A percentile compares a stretch with the other conserved stretches of the same genome.
Conservation (phyloP, 1,284 basidiomycete genomes). For the Chalciporus sp. region DNA sequence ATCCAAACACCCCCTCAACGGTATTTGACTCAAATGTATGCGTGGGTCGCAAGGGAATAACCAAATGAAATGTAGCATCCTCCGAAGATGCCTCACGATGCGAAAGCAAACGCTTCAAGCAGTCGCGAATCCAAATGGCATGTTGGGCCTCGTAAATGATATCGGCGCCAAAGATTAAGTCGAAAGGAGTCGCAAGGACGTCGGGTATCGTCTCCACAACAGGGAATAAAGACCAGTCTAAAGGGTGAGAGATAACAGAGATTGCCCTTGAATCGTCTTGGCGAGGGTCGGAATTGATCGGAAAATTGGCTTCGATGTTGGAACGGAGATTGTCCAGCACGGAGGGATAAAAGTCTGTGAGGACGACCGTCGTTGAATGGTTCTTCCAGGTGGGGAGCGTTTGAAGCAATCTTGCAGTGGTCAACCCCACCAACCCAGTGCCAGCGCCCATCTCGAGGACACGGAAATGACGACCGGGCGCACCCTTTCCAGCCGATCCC, state of each 20-base stretch:
- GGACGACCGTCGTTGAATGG: slow-evolving; percentile 51
- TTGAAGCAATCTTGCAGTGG: slow-evolving; percentile 55
- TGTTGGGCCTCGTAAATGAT: slow-evolving; percentile 75
- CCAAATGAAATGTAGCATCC: slow-evolving; percentile 60
- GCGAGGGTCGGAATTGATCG: slow-evolving; percentile 12
- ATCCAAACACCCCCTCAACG: slow-evolving; percentile 57
- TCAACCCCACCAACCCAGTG: slow-evolving; percentile 83
- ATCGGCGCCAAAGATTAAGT: slow-evolving; percentile 74
- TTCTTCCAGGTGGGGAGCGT: slow-evolving; percentile 4
- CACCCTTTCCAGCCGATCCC: background rate
- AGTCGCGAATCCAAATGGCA: slow-evolving; percentile 64
- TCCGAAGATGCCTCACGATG: slow-evolving; percentile 33
- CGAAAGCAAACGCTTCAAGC: slow-evolving; percentile 56
- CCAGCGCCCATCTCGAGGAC: slow-evolving; percentile 87
- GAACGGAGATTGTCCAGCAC: slow-evolving; percentile 73
- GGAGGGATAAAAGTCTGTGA: slow-evolving; percentile 79
- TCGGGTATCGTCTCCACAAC: slow-evolving; percentile 19
- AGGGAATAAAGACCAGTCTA: slow-evolving; percentile 71
- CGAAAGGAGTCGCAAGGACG: slow-evolving; percentile 47
- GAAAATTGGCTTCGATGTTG: slow-evolving; percentile 70
- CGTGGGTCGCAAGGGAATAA: slow-evolving; percentile 72
- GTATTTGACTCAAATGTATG: slow-evolving; percentile 61
- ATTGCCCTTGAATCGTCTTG: background rate
- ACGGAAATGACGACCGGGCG: slow-evolving; percentile 40
- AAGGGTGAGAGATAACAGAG: slow-evolving; percentile 22